Conservation (phyloP, 2,329 filamentous ascomycete genomes). For the Bimuria novae-zelandiae region DNA sequence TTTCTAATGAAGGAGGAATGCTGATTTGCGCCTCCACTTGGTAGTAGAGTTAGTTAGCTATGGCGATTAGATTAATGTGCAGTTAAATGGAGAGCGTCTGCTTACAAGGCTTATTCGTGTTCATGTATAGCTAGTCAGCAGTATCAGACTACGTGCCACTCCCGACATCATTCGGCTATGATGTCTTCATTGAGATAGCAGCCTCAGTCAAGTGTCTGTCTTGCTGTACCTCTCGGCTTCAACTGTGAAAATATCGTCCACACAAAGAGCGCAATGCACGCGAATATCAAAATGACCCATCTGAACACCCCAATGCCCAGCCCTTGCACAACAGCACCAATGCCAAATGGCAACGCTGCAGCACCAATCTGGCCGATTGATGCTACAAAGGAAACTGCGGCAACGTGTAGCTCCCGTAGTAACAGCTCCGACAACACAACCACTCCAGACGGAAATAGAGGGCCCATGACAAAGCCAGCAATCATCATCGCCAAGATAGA, state of each 20-base stretch:
- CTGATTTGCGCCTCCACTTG: too few species aligned
- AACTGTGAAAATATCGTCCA: constrained; percentile 24
- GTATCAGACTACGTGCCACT: too few species aligned
- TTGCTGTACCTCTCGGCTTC: not conserved
- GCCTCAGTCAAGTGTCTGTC: not conserved
- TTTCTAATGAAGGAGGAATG: too few species aligned
- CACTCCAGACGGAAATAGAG: constrained; percentile 50
- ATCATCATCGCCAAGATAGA: constrained; percentile 40
- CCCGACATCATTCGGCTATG: not conserved
- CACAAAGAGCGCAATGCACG: constrained; percentile 23
- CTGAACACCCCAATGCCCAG: constrained; percentile 48
- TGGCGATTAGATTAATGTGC: too few species aligned
- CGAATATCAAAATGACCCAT: constrained; percentile 32
- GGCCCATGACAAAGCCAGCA: constrained; percentile 49
- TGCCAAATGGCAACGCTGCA: constrained; percentile 49
- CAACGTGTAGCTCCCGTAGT: constrained; percentile 48
- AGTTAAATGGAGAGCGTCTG: too few species aligned
- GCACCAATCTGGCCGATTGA: constrained; percentile 53
- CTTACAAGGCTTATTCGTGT: too few species aligned
- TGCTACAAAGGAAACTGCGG: constrained; percentile 51
- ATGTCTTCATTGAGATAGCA: not conserved
- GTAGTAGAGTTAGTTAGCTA: too few species aligned
- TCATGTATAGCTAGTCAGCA: too few species aligned
- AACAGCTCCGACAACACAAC: constrained; percentile 45
- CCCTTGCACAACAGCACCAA: constrained; percentile 48